A percentile compares a stretch with the other conserved stretches of the same genome.
phyloP scores from a whole-genome alignment of 1,284 basidiomycete genomes.

The Pseudozyma sp. region DNA sequence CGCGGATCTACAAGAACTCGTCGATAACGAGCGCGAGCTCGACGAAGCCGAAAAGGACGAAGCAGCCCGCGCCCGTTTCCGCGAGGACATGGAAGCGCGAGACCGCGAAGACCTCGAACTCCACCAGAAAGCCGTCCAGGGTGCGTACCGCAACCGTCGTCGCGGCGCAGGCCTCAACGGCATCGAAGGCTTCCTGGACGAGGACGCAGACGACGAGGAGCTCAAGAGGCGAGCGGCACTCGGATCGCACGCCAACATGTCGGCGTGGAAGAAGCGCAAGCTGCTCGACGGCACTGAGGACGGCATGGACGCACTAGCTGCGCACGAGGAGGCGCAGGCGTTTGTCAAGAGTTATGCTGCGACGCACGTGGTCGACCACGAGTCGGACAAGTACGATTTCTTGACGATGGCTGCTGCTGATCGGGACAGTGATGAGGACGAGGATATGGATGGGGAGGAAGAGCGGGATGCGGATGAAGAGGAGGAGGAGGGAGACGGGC shows the following conservation, averaged over 20 bases:
- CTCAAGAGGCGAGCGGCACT: slow-evolving; percentile 38
- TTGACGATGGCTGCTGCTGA: slow-evolving; percentile 33
- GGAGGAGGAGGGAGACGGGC: slow-evolving; percentile 6
- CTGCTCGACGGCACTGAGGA: slow-evolving; percentile 55
- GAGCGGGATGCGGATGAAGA: slow-evolving; percentile 8
- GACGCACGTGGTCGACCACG: slow-evolving; percentile 48
- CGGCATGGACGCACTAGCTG: slow-evolving; percentile 55
- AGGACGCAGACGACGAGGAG: slow-evolving; percentile 64
- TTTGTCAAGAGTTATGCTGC: slow-evolving; percentile 57
- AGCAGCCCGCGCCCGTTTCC: slow-evolving; percentile 49
- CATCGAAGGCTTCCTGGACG: slow-evolving; percentile 61
- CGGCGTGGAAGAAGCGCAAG: slow-evolving; percentile 49
- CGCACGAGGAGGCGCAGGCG: slow-evolving; percentile 53
- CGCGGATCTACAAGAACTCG: slow-evolving; percentile 59
- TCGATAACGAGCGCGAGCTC: slow-evolving; percentile 61
- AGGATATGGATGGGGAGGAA: slow-evolving; percentile 8
- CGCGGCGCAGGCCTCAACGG: slow-evolving; percentile 32
- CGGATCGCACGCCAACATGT: slow-evolving; percentile 24
- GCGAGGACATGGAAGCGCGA: slow-evolving; percentile 55
- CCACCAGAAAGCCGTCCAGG: slow-evolving; percentile 56
- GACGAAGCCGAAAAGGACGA: slow-evolving; percentile 63
- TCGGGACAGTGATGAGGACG: slow-evolving; percentile 18
- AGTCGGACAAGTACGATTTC: slow-evolving; percentile 54
- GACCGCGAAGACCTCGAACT: slow-evolving; percentile 57
- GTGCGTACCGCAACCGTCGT: slow-evolving; percentile 52